These are phyloP conservation scores for Acer saccharum DNA, from an alignment of 345 rosid species.

Conservation along the genomic window DNA sequence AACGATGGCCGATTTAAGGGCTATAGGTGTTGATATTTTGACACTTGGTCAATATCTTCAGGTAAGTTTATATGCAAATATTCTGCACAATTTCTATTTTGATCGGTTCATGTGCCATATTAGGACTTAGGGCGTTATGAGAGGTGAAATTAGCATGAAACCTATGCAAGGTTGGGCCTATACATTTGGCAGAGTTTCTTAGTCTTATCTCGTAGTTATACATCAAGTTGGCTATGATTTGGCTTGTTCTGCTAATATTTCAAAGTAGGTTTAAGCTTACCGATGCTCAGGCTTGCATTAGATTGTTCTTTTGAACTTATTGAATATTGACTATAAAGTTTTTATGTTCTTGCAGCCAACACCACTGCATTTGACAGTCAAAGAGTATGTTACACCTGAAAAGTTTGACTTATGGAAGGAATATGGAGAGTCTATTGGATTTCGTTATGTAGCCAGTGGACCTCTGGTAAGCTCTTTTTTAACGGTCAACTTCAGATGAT, in stretches of 20 bases:
- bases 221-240: slow-evolving; percentile 5
- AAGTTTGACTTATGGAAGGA: slow-evolving; percentile 93
- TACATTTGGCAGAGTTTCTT: background rate
- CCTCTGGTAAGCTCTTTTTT: slow-evolving; percentile 68
- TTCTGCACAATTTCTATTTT: background rate
- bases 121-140: background rate
- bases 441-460: slow-evolving; percentile 95
- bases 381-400: slow-evolving; percentile 93
- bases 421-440: slow-evolving; percentile 94
- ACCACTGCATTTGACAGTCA: slow-evolving; percentile 90
- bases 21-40: slow-evolving; percentile 85
- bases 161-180: background rate
- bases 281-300: background rate
- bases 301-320: background rate
- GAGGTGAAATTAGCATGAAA: background rate
- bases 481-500: slow-evolving; percentile 1
- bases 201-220: background rate
- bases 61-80: slow-evolving; percentile 44
- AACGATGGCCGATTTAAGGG: slow-evolving; percentile 88
- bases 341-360: slow-evolving; percentile 70
- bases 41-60: slow-evolving; percentile 98
- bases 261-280: slow-evolving; percentile 1
- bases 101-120: background rate
- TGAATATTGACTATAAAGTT: background rate
- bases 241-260: background rate